Evolutionary conservation across 805 yeast genomes (phyloP), one percentile per base, ranked within the genome.

Genomic region (Teunomyces tritomae): DNA sequence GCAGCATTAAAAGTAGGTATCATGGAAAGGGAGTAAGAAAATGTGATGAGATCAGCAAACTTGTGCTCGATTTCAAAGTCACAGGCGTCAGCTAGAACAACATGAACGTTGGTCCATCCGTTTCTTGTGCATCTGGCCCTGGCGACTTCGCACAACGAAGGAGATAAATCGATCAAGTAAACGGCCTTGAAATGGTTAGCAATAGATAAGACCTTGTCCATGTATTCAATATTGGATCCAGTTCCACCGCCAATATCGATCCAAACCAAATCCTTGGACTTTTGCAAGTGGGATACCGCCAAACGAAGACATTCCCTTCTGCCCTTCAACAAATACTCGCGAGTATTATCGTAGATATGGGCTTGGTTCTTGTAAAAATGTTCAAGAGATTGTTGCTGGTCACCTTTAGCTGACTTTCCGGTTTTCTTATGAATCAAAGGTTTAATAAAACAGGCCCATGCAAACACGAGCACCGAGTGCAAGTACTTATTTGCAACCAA

Each of bases 161-260:
- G 87, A 1, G 91, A 85, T 49, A 87, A 72, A 62, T 87, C 96
- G 42, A 87, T 82, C 47, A 87, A 73, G 58, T 85, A 85, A 43
- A 87, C 76, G 10, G 85, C 85, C 54, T 78, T 76, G 65, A 87
- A 88, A 53, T 72, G 66, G 24, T 57, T 49, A 27, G 68, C 54
- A 37, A 83, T 63, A 10, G 82, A 74, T 43, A 78, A 67, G 40
- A 81, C 67, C 37, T 71, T 61, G 61, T 84, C 72, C 95, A 87
- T 87, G 57, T 77, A 75, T 65, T 87, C 94, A 57, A 87, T 84
- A 67, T 87, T 87, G 65, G 82, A 75, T 42, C 95, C 96, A 5
- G 96, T 87, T 20, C 96, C 96, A 28, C 95, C 95, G 44, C 95
- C 96, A 58, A 88, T 78, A 61, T 85, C 91, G 43, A 85, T 74